A percentile compares a stretch with the other conserved stretches of the same genome.
These are phyloP conservation scores for Moricandia arvensis DNA, from an alignment of 345 rosid species.

Conservation along the genomic window DNA sequence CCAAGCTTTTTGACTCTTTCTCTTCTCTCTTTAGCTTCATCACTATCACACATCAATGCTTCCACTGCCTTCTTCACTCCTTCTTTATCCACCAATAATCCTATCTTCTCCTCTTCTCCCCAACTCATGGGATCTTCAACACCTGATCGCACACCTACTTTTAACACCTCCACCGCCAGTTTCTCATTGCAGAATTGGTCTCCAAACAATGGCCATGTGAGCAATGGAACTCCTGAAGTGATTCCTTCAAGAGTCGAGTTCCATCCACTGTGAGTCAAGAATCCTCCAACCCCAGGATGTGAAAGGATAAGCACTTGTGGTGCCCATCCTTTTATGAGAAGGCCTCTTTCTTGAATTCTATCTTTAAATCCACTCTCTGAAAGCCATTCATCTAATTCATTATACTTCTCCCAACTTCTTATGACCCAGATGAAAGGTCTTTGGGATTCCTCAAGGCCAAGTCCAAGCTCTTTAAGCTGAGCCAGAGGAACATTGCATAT, in stretches of 20 bases:
- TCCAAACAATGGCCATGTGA: conserved; percentile 50
- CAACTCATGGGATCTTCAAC: conserved; percentile 37
- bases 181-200: conserved; percentile 70
- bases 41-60: conserved; percentile 45
- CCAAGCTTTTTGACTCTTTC: conserved; percentile 37
- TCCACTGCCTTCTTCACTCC: conserved; percentile 41
- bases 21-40: conserved; percentile 43
- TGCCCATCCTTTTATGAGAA: conserved; percentile 34
- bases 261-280: conserved; percentile 43
- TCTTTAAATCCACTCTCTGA: conserved; percentile 23
- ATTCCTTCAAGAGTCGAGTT: conserved; percentile 34
- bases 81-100: conserved; percentile 42
- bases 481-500: conserved; percentile 21
- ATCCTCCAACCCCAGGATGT: conserved; percentile 35
- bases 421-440: conserved; percentile 60
- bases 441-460: conserved; percentile 50
- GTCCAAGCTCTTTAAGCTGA: conserved; percentile 46
- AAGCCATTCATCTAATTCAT: conserved; percentile 34
- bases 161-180: conserved; percentile 43
- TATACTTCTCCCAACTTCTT: conserved; percentile 34
- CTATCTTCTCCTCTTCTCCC: conserved; percentile 54
- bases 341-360: conserved; percentile 24
- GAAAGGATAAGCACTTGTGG: conserved; percentile 39
- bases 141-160: conserved; percentile 52
- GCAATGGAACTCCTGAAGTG: conserved; percentile 20